Conservation (phyloP, 805 yeast genomes). For the Kazachstania kunashirensis region DNA sequence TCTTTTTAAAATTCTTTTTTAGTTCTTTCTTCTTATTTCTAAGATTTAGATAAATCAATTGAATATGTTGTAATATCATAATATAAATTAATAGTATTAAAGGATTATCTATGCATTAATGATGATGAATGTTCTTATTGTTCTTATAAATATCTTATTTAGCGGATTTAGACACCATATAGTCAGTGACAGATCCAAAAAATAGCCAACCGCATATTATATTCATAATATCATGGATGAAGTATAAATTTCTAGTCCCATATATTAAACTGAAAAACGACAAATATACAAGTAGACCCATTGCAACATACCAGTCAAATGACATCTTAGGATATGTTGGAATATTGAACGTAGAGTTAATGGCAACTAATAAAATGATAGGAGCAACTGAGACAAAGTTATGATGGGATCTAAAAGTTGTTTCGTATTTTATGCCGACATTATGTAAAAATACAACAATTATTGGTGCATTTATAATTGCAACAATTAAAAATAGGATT, state of each 20-base stretch:
- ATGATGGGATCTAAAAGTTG: slow-evolving; percentile 82
- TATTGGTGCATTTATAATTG: slow-evolving; percentile 72
- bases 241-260: slow-evolving; percentile 75
- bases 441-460: slow-evolving; percentile 76
- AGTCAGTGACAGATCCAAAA: slow-evolving; percentile 5
- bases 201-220: slow-evolving; percentile 39
- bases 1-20: too few species aligned
- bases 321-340: slow-evolving; percentile 28
- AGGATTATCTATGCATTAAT: too few species aligned
- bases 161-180: too few species aligned
- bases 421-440: slow-evolving; percentile 64
- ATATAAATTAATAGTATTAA: too few species aligned
- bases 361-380: slow-evolving; percentile 48
- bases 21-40: too few species aligned
- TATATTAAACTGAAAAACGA: slow-evolving; percentile 54
- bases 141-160: too few species aligned
- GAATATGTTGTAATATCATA: too few species aligned
- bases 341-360: slow-evolving; percentile 40
- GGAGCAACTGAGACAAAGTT: slow-evolving; percentile 72
- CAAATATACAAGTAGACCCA: slow-evolving; percentile 39
- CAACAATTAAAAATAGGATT: slow-evolving; percentile 62
- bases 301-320: slow-evolving; percentile 28
- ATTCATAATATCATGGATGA: slow-evolving; percentile 73
- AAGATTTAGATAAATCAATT: too few species aligned
- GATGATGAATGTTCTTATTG: too few species aligned